Conservation (phyloP, 306 rosid genomes). For the Biancaea sappan region DNA sequence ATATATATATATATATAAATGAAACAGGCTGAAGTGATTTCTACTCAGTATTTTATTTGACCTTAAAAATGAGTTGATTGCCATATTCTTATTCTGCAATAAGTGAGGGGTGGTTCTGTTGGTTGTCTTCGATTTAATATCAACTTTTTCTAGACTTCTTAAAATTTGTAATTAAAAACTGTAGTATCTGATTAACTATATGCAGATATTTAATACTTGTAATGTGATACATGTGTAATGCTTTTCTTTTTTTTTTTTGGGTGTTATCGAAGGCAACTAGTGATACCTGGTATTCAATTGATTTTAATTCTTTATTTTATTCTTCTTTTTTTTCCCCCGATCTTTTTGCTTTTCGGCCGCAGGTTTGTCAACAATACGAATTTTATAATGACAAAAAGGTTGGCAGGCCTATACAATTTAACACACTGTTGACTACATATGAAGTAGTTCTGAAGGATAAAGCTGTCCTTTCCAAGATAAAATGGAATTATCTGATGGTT, state of each 20-base stretch:
- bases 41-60: conserved; percentile 12
- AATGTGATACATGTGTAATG: background rate
- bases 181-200: conserved; percentile 1
- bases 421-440: conserved; percentile 87
- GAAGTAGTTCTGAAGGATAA: conserved; percentile 96
- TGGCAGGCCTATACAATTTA: conserved; percentile 83
- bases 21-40: background rate
- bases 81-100: background rate
- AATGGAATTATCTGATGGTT: conserved; percentile 97
- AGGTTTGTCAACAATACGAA: conserved; percentile 99
- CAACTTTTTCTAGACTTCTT: conserved; percentile 4
- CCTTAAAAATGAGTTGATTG: background rate
- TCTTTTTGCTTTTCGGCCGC: conserved; percentile 30
- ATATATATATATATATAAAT: too few species aligned
- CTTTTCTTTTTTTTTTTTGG: background rate
- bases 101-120: conserved; percentile 16
- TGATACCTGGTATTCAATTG: background rate
- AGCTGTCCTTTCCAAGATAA: conserved; percentile 90
- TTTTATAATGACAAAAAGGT: conserved; percentile 72
- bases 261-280: background rate
- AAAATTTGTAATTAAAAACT: conserved; percentile 1
- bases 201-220: background rate
- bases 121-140: background rate
- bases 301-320: background rate
- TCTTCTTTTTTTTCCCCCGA: background rate